Evolutionary conservation across 140 eudicot genomes (phyloP).

Genomic region (Senecio squalidus): DNA sequence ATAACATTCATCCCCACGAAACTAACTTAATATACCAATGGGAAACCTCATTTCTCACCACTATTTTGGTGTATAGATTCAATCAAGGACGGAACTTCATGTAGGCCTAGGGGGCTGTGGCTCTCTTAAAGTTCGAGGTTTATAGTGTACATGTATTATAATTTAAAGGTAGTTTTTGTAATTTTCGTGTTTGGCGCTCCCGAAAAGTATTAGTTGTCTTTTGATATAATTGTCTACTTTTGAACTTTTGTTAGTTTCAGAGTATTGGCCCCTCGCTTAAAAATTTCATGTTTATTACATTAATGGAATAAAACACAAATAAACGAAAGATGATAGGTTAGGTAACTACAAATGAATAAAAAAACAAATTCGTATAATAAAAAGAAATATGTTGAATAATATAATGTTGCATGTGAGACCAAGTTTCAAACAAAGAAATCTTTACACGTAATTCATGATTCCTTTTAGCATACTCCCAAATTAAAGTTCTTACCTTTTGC

Average conservation of each 20-base stretch:
- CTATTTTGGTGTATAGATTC: constrained; percentile 26
- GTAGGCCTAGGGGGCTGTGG: no score
- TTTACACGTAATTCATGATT: constrained; percentile 59
- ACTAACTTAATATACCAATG: constrained; percentile 22
- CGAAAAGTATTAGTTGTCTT: no score
- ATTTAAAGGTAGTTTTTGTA: no score
- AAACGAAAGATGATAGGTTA: constrained; percentile 20
- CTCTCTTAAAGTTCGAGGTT: no score
- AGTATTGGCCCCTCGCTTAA: no score
- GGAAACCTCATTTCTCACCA: constrained; percentile 28
- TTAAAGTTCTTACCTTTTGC: constrained; percentile 17
- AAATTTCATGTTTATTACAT: constrained; percentile 24
- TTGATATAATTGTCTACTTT: no score
- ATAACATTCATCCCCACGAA: constrained; percentile 30
- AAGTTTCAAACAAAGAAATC: constrained; percentile 35
- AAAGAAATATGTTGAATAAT: constrained; percentile 27
- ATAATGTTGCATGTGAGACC: constrained; percentile 56
- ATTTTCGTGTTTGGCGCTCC: no score
- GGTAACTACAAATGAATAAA: constrained; percentile 32
- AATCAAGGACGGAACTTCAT: no score
- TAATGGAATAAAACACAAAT: background rate
- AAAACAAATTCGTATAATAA: background rate
- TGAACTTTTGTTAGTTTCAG: no score
- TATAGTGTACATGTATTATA: no score
- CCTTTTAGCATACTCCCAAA: constrained; percentile 48